Conservation (phyloP, 257 asterid species). For the Misopates orontium region DNA sequence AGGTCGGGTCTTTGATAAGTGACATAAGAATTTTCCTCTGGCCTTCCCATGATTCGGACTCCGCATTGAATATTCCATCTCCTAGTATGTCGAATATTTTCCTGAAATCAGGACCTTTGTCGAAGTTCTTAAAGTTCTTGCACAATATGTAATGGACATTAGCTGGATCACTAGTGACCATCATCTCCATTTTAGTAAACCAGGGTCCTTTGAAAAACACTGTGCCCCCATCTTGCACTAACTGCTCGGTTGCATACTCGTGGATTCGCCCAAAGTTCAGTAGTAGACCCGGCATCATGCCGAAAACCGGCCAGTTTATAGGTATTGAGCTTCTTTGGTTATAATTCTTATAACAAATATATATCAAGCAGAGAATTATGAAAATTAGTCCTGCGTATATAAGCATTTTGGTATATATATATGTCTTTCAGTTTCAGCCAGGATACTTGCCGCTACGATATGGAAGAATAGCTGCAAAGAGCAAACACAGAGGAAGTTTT, state of each 20-base stretch:
- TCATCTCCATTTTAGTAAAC: conserved; percentile 35
- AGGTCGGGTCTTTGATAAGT: conserved; percentile 18
- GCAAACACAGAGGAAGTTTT: too few relatives aligned
- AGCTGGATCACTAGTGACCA: conserved; percentile 40
- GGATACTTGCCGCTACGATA: too few relatives aligned
- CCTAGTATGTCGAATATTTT: conserved; percentile 38
- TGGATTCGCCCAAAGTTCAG: conserved; percentile 19
- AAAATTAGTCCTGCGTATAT: not conserved
- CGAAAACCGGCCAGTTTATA: conserved; percentile 38
- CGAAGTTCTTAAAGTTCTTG: conserved; percentile 34
- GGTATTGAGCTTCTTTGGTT: conserved; percentile 4
- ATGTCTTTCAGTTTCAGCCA: too few relatives aligned
- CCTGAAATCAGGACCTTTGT: conserved; percentile 35
- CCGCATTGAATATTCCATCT: conserved; percentile 44
- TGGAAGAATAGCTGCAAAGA: too few relatives aligned
- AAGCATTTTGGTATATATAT: too few relatives aligned
- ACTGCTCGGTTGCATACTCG: conserved; percentile 1
- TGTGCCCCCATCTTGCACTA: conserved; percentile 25
- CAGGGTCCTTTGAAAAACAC: conserved; percentile 31
- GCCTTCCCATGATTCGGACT: conserved; percentile 33
- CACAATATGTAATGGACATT: conserved; percentile 41
- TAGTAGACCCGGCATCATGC: conserved; percentile 33
- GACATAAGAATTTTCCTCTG: conserved; percentile 30
- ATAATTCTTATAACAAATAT: not conserved
- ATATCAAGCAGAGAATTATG: not conserved